Conservation (phyloP, 2,329 filamentous ascomycete species). For the Coleophoma eucalyptorum region DNA sequence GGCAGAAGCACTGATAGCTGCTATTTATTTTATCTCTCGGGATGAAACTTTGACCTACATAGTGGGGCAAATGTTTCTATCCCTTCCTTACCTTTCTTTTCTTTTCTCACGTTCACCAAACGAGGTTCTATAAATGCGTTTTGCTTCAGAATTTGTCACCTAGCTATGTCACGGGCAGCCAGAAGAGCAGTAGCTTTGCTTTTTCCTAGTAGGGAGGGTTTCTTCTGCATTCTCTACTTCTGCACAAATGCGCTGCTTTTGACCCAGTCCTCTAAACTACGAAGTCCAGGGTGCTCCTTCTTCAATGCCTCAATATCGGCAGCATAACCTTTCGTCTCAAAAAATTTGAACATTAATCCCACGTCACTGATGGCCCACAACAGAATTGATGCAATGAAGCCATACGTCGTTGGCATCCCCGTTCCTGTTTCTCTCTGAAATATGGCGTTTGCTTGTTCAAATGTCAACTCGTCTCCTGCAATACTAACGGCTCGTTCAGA, state of each 20-base stretch:
- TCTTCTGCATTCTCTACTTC: not conserved
- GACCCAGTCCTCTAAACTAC: constrained; percentile 40
- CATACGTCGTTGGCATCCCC: constrained; percentile 21
- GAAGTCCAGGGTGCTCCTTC: constrained; percentile 36
- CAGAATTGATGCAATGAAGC: constrained; percentile 17
- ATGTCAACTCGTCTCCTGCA: constrained; percentile 41
- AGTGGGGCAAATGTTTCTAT: no score
- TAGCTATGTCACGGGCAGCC: no score
- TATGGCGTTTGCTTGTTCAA: constrained; percentile 24
- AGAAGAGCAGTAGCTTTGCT: not conserved
- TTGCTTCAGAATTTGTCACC: no score
- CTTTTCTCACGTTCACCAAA: no score
- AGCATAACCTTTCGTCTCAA: constrained; percentile 20
- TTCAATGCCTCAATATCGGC: constrained; percentile 33
- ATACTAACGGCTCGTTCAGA: constrained; percentile 33
- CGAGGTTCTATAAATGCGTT: no score
- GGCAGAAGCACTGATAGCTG: no score
- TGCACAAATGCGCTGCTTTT: constrained; percentile 26
- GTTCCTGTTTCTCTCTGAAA: constrained; percentile 25
- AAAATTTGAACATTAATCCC: constrained; percentile 25
- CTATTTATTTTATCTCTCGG: no score
- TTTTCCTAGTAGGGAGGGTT: not conserved
- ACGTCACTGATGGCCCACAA: constrained; percentile 21
- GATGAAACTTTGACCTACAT: no score
- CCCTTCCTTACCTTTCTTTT: no score